Evolutionary conservation across 306 rosid species (phyloP).

Genomic region (Clitoria ternatea): DNA sequence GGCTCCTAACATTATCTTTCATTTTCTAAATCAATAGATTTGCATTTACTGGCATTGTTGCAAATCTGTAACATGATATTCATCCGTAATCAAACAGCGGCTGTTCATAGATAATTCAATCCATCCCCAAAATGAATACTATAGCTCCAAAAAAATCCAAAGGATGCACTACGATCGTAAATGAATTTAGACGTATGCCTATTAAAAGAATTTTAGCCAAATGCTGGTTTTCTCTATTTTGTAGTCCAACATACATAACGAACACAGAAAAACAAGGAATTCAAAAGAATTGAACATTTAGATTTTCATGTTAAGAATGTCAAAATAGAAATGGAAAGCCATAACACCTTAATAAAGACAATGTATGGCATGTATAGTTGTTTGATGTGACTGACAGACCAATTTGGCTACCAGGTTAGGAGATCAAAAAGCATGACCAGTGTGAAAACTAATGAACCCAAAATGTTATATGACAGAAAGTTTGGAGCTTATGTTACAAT

Average conservation of each 20-base stretch:
- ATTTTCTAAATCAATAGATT: conserved; percentile 13
- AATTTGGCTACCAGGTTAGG: background rate
- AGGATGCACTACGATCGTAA: conserved; percentile 7
- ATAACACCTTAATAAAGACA: conserved; percentile 6
- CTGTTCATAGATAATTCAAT: background rate
- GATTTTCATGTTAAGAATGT: conserved; percentile 1
- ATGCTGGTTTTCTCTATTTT: background rate
- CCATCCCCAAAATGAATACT: background rate
- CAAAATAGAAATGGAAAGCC: background rate
- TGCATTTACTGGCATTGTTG: background rate
- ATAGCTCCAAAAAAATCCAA: background rate
- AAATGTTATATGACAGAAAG: background rate
- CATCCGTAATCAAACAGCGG: background rate
- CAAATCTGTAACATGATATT: background rate
- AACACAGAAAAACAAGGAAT: background rate
- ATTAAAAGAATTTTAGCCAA: background rate
- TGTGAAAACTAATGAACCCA: conserved; percentile 15
- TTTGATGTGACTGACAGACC: conserved; percentile 5
- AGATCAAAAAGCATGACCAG: background rate
- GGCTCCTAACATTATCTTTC: background rate
- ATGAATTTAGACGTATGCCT: background rate
- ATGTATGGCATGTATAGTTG: background rate
- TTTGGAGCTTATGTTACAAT: conserved; percentile 4
- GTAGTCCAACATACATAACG: conserved; percentile 12
- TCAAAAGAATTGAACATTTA: background rate